Evolutionary conservation across 345 rosid genomes (phyloP).

Genomic region (Syzygium jambos): DNA sequence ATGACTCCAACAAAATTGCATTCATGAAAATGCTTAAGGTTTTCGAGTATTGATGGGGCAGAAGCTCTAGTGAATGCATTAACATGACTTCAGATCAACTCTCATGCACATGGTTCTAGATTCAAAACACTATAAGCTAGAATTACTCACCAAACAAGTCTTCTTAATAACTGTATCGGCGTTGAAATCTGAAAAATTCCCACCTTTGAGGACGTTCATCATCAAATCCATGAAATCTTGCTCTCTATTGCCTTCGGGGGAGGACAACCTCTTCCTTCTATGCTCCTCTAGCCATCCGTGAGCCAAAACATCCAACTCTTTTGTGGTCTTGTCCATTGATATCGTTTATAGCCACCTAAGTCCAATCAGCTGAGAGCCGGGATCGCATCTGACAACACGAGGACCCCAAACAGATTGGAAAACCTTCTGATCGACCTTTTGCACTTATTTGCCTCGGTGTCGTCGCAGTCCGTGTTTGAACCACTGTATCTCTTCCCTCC

Average conservation of each 20-base stretch:
- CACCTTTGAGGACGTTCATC: slow-evolving; percentile 12
- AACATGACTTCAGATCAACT: neutral
- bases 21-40: neutral
- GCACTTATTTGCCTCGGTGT: neutral
- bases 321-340: slow-evolving; percentile 28
- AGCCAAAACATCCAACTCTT: slow-evolving; percentile 18
- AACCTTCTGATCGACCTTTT: slow-evolving; percentile 9
- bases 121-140: neutral
- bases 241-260: slow-evolving; percentile 5
- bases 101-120: neutral
- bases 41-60: neutral
- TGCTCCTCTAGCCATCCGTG: slow-evolving; percentile 37
- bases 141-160: slow-evolving; percentile 18
- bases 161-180: slow-evolving; percentile 20
- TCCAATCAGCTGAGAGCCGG: slow-evolving; percentile 39
- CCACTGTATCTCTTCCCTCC: slow-evolving; percentile 20
- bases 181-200: slow-evolving; percentile 3
- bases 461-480: neutral
- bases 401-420: slow-evolving; percentile 10
- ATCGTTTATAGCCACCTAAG: slow-evolving; percentile 11
- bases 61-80: neutral
- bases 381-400: slow-evolving; percentile 23
- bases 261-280: slow-evolving; percentile 8
- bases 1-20: neutral
- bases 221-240: slow-evolving; percentile 35